Conservation (phyloP, 768 basidiomycete genomes). For the Mycena leptocephala region DNA sequence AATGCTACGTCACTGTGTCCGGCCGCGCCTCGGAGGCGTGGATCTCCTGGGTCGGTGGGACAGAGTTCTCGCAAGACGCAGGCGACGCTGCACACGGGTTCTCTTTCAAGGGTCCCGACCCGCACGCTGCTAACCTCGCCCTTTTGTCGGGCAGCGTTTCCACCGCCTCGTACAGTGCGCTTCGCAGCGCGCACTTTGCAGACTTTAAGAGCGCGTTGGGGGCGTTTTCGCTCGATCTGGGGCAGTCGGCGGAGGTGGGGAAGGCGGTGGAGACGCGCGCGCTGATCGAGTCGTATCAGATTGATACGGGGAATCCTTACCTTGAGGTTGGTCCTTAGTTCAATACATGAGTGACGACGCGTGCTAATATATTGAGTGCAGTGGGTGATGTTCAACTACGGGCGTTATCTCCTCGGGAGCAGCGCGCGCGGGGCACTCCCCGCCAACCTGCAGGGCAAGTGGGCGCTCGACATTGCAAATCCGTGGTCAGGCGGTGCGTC, state of each 20-base stretch:
- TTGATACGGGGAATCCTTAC: constrained; percentile 73
- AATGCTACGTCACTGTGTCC: constrained; percentile 66
- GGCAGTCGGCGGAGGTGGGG: constrained; percentile 68
- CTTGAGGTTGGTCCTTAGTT: constrained; percentile 56
- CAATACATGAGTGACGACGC: no score
- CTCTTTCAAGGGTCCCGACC: constrained; percentile 77
- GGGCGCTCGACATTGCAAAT: constrained; percentile 70
- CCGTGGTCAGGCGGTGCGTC: constrained; percentile 77
- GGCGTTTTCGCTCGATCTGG: constrained; percentile 72
- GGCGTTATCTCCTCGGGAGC: constrained; percentile 75
- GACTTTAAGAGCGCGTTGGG: constrained; percentile 64
- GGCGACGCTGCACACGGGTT: constrained; percentile 71
- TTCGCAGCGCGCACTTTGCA: constrained; percentile 65
- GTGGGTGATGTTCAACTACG: constrained; percentile 83
- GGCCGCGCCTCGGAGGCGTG: constrained; percentile 66
- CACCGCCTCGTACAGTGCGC: constrained; percentile 50
- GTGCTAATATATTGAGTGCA: neutral
- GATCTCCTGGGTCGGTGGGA: constrained; percentile 84
- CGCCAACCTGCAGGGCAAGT: constrained; percentile 83
- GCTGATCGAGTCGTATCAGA: constrained; percentile 67
- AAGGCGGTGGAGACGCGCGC: constrained; percentile 67
- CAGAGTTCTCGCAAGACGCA: constrained; percentile 76
- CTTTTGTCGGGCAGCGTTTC: constrained; percentile 52
- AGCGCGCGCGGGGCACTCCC: constrained; percentile 78
- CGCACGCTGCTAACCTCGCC: constrained; percentile 62